phyloP scores from a whole-genome alignment of 1,284 basidiomycete genomes.

The Fomes fomentarius region DNA sequence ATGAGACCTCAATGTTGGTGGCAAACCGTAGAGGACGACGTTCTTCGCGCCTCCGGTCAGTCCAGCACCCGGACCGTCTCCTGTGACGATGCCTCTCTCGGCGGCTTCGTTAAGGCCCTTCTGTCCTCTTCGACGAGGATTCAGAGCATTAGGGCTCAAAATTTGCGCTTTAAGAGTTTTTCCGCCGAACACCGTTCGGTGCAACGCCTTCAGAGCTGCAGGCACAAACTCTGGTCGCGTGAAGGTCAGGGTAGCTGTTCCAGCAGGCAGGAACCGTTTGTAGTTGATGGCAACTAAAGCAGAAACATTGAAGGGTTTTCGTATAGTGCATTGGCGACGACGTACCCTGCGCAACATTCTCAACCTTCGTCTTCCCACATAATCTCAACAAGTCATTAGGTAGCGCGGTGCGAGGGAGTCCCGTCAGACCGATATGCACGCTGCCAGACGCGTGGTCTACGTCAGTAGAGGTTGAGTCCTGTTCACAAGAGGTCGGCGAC shows the following conservation, averaged over 20 bases:
- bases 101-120: conserved; percentile 46
- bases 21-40: conserved; percentile 66
- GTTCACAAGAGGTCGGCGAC: too few species aligned
- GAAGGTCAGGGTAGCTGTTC: conserved; percentile 58
- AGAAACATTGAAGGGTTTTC: too few species aligned
- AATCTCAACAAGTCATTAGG: conserved; percentile 59
- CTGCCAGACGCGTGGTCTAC: neutral
- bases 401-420: conserved; percentile 53
- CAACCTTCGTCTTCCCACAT: conserved; percentile 36
- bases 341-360: neutral
- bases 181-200: conserved; percentile 48
- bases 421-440: conserved; percentile 5
- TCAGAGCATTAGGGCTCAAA: conserved; percentile 12
- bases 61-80: conserved; percentile 57
- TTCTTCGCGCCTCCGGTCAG: conserved; percentile 49
- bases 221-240: conserved; percentile 46
- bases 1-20: conserved; percentile 43
- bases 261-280: conserved; percentile 57
- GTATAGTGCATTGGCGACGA: neutral
- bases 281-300: conserved; percentile 63
- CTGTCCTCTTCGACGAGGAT: conserved; percentile 41
- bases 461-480: neutral
- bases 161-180: conserved; percentile 34
- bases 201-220: conserved; percentile 45
- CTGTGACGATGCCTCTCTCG: conserved; percentile 43